A percentile compares a stretch with the other conserved stretches of the same genome.
These are phyloP conservation scores for Hirsutella rhossiliensis DNA, from an alignment of 2,329 filamentous ascomycete genomes.

Conservation along the genomic window DNA sequence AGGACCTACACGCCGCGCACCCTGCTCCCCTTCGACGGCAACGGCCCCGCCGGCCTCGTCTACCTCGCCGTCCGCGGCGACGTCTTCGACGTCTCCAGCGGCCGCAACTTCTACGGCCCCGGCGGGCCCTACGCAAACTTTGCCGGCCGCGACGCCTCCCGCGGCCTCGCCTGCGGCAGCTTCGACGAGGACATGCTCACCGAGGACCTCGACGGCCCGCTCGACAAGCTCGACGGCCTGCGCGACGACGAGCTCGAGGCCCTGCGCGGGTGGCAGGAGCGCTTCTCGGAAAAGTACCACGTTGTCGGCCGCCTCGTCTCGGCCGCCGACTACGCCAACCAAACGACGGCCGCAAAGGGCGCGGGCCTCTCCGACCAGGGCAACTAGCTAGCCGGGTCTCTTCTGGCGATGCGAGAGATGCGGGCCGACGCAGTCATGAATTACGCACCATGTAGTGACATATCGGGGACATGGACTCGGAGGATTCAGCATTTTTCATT, in stretches of 20 bases:
- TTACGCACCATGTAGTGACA: too few species aligned
- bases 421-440: too few species aligned
- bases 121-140: conserved; percentile 95
- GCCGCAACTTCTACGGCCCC: conserved; percentile 91
- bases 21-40: conserved; percentile 77
- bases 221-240: conserved; percentile 66
- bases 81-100: conserved; percentile 80
- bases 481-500: too few species aligned
- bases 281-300: conserved; percentile 87
- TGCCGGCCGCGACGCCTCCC: conserved; percentile 78
- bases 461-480: too few species aligned
- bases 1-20: conserved; percentile 63
- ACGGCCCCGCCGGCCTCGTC: conserved; percentile 53
- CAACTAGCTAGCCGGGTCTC: too few species aligned
- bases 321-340: conserved; percentile 23
- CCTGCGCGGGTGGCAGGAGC: conserved; percentile 81
- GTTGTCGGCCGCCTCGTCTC: conserved; percentile 80
- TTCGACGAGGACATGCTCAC: conserved; percentile 96
- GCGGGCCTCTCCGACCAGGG: neutral
- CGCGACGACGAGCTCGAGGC: conserved; percentile 69
- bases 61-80: conserved; percentile 85
- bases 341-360: neutral
- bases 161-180: conserved; percentile 79
- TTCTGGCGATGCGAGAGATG: too few species aligned
- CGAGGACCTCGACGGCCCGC: conserved; percentile 70